Evolutionary conservation across 805 yeast genomes (phyloP).

Genomic region (Helenozyma rhizophorensis): DNA sequence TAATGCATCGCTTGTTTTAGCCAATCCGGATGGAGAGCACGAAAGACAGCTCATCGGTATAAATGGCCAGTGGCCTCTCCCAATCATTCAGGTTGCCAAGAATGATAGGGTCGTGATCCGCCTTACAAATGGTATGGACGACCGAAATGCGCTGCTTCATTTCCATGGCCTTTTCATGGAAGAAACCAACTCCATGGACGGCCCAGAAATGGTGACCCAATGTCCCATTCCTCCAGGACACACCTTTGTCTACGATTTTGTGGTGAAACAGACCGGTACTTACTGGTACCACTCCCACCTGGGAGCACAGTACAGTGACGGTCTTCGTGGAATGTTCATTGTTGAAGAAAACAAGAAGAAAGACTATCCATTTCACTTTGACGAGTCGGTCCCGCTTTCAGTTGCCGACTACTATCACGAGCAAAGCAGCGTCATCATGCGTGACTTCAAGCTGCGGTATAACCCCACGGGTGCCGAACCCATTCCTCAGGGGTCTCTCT

Average conservation of each 20-base stretch:
- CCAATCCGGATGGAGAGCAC: conserved; percentile 55
- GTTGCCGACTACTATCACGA: conserved; percentile 64
- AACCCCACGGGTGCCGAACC: conserved; percentile 89
- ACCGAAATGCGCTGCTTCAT: conserved; percentile 37
- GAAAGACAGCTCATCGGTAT: conserved; percentile 54
- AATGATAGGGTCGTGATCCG: conserved; percentile 39
- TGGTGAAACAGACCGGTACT: conserved; percentile 17
- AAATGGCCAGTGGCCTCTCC: conserved; percentile 47
- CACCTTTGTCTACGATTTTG: conserved; percentile 35
- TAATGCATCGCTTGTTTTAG: conserved; percentile 34
- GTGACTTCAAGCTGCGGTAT: conserved; percentile 53
- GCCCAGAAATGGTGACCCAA: conserved; percentile 43
- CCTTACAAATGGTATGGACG: conserved; percentile 29
- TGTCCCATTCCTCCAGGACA: conserved; percentile 42
- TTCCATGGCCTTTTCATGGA: conserved; percentile 44
- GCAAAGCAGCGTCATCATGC: conserved; percentile 42
- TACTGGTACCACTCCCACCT: conserved; percentile 79
- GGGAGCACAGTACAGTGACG: conserved; percentile 76
- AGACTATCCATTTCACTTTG: conserved; percentile 52
- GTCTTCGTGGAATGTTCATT: conserved; percentile 64
- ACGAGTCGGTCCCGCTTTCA: conserved; percentile 55
- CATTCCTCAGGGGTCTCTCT: conserved; percentile 59
- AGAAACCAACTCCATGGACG: conserved; percentile 39
- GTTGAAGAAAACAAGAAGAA: conserved; percentile 48
- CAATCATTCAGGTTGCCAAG: conserved; percentile 32